Evolutionary conservation across 768 basidiomycete genomes (phyloP).

Genomic region (Trametes cingulata): DNA sequence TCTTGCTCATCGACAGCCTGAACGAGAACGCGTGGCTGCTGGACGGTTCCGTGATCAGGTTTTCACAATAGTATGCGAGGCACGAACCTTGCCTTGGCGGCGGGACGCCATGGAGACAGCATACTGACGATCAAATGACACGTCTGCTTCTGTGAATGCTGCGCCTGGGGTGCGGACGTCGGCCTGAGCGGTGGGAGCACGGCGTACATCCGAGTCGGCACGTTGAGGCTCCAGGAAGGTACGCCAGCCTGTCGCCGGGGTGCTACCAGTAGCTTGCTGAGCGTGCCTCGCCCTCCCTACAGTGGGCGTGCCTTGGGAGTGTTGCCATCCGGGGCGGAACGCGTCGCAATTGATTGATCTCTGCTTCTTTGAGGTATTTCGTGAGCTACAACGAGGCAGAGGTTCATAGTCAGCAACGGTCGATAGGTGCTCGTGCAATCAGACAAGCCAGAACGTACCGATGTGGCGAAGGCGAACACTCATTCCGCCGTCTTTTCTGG

Average conservation of each 20-base stretch:
- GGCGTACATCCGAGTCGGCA: background rate
- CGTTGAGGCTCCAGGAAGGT: background rate
- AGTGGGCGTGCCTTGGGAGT: too few species aligned
- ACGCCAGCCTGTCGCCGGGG: background rate
- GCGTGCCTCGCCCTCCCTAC: too few species aligned
- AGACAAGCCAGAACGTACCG: background rate
- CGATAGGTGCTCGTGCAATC: too few species aligned
- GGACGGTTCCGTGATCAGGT: too few species aligned
- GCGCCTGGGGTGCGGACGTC: too few species aligned
- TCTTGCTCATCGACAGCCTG: background rate
- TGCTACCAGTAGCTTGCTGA: too few species aligned
- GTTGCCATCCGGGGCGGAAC: background rate
- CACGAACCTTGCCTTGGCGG: background rate
- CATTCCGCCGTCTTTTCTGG: too few species aligned
- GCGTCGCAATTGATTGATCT: background rate
- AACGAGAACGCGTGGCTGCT: background rate
- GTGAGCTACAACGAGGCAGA: background rate
- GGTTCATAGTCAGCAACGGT: too few species aligned
- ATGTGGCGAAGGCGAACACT: background rate
- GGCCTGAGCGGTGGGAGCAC: too few species aligned
- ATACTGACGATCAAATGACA: background rate
- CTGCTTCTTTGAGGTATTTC: background rate
- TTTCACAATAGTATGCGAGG: background rate
- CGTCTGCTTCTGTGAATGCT: background rate
- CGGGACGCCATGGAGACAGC: background rate